Evolutionary conservation across 129 eudicot genomes (phyloP).

Genomic region (Escallonia herrerae): DNA sequence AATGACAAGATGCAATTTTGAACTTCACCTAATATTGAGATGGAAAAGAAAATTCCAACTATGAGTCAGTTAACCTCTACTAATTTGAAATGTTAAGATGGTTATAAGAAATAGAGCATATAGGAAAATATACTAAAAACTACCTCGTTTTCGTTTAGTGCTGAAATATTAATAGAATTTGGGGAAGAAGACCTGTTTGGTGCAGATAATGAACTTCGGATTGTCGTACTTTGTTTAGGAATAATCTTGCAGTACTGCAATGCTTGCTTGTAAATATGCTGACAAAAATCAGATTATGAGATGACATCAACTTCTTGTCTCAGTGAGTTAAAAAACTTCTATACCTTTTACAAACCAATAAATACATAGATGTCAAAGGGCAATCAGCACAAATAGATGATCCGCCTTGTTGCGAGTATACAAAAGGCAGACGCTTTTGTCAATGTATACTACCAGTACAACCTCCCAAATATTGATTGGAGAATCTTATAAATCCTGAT

Average conservation of each 20-base stretch:
- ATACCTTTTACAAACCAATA: too few relatives aligned
- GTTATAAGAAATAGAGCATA: not conserved
- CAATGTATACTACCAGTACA: too few relatives aligned
- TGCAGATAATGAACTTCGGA: constrained; percentile 65
- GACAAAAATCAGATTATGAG: constrained; percentile 5
- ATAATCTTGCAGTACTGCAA: constrained; percentile 64
- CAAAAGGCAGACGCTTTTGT: too few relatives aligned
- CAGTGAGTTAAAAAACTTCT: not conserved
- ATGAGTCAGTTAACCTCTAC: not conserved
- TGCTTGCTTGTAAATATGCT: constrained; percentile 89
- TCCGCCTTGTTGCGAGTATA: too few relatives aligned
- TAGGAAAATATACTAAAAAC: constrained; percentile 2
- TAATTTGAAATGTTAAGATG: not conserved
- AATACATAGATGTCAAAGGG: too few relatives aligned
- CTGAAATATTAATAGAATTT: constrained; percentile 51
- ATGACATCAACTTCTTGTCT: not conserved
- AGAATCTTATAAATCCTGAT: too few relatives aligned
- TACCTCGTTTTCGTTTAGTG: constrained; percentile 92
- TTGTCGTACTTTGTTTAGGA: constrained; percentile 57
- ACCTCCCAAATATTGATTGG: too few relatives aligned
- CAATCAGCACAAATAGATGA: too few relatives aligned
- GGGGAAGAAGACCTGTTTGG: constrained; percentile 82
- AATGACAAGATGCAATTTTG: constrained; percentile 77
- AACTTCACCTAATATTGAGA: constrained; percentile 65
- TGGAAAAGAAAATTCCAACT: not conserved